A percentile compares a stretch with the other conserved stretches of the same genome.
Evolutionary conservation across 2,329 filamentous ascomycete species (phyloP).

Genomic region (Ustulina deusta): DNA sequence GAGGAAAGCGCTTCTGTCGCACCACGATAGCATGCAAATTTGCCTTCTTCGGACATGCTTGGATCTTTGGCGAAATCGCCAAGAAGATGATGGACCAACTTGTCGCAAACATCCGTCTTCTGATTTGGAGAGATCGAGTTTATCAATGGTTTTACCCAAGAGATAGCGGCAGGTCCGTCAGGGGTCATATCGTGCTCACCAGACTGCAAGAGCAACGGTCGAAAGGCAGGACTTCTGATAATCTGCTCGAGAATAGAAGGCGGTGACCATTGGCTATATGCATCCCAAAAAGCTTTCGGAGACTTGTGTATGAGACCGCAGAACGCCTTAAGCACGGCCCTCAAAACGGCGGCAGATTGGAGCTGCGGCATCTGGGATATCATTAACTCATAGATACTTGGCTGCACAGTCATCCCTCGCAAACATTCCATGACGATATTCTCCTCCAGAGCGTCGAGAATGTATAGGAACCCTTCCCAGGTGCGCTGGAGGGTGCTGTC

Average conservation of each 20-base stretch:
- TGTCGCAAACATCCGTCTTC: conserved; percentile 82
- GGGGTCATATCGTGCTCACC: conserved; percentile 63
- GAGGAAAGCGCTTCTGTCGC: conserved; percentile 71
- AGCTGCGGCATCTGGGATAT: conserved; percentile 66
- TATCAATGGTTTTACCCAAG: conserved; percentile 84
- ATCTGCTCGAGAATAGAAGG: conserved; percentile 86
- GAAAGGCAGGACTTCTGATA: conserved; percentile 77
- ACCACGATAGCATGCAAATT: conserved; percentile 71
- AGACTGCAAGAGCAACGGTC: conserved; percentile 71
- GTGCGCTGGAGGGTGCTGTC: conserved; percentile 72
- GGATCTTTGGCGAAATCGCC: conserved; percentile 69
- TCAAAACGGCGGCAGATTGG: conserved; percentile 68
- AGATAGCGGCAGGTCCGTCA: conserved; percentile 73
- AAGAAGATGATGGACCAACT: conserved; percentile 81
- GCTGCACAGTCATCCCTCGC: conserved; percentile 82
- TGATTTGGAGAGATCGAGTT: conserved; percentile 80
- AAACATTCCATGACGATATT: conserved; percentile 82
- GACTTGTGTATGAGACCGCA: conserved; percentile 79
- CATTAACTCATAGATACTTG: conserved; percentile 73
- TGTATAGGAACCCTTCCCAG: conserved; percentile 81
- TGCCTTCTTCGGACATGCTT: conserved; percentile 66
- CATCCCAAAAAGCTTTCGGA: conserved; percentile 86
- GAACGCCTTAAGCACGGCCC: conserved; percentile 77
- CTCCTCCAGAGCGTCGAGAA: conserved; percentile 79
- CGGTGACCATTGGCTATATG: conserved; percentile 83